Percentiles rank a stretch among this genome's conserved stretches.
Conservation (phyloP, 345 rosid genomes). For the Gossypium longicalyx region DNA sequence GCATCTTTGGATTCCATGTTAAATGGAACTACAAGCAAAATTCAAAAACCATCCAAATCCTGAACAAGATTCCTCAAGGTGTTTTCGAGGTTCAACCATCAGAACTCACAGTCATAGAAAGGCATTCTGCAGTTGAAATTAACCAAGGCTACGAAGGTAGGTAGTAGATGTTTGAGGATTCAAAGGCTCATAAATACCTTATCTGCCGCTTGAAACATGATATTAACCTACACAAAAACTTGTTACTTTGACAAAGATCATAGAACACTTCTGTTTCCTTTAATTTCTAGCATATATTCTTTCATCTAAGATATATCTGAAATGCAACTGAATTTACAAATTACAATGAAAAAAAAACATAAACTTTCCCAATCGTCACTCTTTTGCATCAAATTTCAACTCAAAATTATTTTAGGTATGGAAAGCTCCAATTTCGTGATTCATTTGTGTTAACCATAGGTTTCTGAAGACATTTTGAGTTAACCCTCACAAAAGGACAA, state of each 20-base stretch:
- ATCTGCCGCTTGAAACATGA: not conserved
- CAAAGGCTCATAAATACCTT: not conserved
- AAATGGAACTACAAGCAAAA: not conserved
- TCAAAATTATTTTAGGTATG: not conserved
- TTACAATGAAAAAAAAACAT: not conserved
- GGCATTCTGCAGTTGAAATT: not conserved
- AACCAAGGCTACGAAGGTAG: not conserved
- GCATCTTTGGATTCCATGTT: not conserved
- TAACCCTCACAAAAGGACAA: not conserved
- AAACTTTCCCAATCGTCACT: not conserved
- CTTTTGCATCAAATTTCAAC: not conserved
- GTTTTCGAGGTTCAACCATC: not conserved
- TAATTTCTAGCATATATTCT: not conserved
- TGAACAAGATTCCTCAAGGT: constrained; percentile 6
- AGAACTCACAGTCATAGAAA: not conserved
- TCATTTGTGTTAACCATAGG: not conserved
- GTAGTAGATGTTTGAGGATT: constrained; percentile 7
- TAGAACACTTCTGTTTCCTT: not conserved
- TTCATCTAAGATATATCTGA: not conserved
- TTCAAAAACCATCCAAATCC: constrained; percentile 4
- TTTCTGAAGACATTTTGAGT: not conserved
- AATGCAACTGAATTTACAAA: not conserved
- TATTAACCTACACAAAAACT: not conserved
- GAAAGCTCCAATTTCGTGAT: not conserved
- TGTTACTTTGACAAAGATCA: not conserved